Percentiles rank a stretch among this genome's conserved stretches.
Evolutionary conservation across 352 stramenopile genomes (phyloP).

Genomic region (Aphanomyces invadans): DNA sequence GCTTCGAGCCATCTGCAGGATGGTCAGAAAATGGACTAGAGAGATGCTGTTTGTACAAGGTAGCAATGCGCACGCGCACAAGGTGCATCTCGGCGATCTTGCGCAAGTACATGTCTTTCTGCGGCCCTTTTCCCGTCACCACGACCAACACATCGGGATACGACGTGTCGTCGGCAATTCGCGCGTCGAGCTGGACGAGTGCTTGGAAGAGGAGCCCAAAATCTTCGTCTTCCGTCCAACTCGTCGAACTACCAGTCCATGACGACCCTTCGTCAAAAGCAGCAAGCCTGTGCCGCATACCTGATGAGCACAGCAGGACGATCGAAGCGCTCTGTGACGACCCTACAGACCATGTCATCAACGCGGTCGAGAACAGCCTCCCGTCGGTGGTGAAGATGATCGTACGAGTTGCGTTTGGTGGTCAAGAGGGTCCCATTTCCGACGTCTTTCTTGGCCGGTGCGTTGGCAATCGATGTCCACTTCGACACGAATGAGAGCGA

Average conservation of each 20-base stretch:
- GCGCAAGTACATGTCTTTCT: conserved; percentile 87
- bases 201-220: conserved; percentile 96
- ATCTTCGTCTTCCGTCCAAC: conserved; percentile 99
- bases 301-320: conserved; percentile 20
- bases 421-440: background rate
- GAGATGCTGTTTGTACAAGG: too few species aligned
- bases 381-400: too few species aligned
- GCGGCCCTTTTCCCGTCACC: conserved; percentile 97
- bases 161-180: conserved; percentile 30
- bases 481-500: too few species aligned
- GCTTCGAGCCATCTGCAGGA: conserved; percentile 95
- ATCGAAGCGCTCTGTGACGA: background rate
- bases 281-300: background rate
- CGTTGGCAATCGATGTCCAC: too few species aligned
- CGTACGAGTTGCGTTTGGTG: background rate
- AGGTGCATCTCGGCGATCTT: conserved; percentile 66
- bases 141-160: conserved; percentile 87
- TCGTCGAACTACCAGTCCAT: conserved; percentile 85
- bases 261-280: background rate
- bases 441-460: background rate
- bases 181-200: conserved; percentile 64
- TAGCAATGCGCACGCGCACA: conserved; percentile 75
- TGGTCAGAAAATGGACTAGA: too few species aligned
- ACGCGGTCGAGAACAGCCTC: background rate
- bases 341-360: background rate